Percentiles rank a stretch among this genome's conserved stretches.
These are phyloP conservation scores for Taxawa tesnikishii DNA, from an alignment of 2,329 filamentous ascomycete species.

Conservation along the genomic window DNA sequence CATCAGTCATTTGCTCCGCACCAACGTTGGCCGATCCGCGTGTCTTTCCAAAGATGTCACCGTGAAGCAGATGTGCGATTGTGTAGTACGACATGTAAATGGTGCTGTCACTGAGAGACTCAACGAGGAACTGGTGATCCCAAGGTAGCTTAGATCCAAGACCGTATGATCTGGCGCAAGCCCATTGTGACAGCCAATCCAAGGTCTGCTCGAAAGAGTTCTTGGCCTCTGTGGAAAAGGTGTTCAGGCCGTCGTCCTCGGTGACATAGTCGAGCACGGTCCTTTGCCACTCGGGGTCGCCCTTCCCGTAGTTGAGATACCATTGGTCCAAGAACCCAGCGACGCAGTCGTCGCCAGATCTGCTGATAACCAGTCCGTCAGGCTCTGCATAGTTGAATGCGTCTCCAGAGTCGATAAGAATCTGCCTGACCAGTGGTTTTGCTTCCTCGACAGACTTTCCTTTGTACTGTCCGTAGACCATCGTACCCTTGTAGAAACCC, in stretches of 20 bases:
- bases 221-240: conserved; percentile 52
- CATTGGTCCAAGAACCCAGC: conserved; percentile 91
- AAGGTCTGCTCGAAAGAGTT: conserved; percentile 67
- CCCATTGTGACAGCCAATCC: conserved; percentile 92
- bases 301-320: conserved; percentile 88
- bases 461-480: conserved; percentile 78
- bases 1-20: conserved; percentile 81
- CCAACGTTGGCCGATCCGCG: conserved; percentile 57
- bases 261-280: conserved; percentile 61
- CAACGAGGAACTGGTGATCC: conserved; percentile 83
- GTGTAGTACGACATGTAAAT: conserved; percentile 77
- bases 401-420: conserved; percentile 62
- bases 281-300: conserved; percentile 65
- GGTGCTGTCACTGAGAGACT: conserved; percentile 83
- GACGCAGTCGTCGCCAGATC: conserved; percentile 86
- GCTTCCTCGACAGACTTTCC: conserved; percentile 77
- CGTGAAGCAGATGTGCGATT: conserved; percentile 46
- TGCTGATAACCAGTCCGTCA: conserved; percentile 75
- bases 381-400: conserved; percentile 93
- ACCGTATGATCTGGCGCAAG: conserved; percentile 82
- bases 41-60: conserved; percentile 71
- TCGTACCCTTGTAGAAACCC: conserved; percentile 88
- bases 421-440: conserved; percentile 71
- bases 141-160: conserved; percentile 90
- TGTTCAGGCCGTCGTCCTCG: conserved; percentile 58